Conservation (phyloP, 2,329 filamentous ascomycete species). For the Epichloe gansuensis region DNA sequence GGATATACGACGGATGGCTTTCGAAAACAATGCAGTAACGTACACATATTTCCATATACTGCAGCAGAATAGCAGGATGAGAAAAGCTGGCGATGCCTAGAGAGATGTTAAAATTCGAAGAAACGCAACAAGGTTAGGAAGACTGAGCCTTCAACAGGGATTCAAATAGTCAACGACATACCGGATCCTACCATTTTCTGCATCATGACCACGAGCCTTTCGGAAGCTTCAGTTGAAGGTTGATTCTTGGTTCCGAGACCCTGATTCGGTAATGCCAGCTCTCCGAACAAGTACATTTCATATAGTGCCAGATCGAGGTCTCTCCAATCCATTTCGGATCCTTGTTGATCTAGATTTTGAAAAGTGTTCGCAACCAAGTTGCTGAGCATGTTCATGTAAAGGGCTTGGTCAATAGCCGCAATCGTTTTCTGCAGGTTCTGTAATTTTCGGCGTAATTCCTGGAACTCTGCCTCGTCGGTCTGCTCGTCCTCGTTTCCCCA, state of each 20-base stretch:
- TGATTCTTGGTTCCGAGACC: constrained; percentile 78
- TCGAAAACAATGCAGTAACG: constrained; percentile 92
- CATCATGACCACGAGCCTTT: constrained; percentile 85
- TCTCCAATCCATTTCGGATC: constrained; percentile 75
- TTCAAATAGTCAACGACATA: constrained; percentile 28
- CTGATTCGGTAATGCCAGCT: constrained; percentile 78
- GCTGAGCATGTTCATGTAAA: constrained; percentile 82
- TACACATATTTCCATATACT: constrained; percentile 98
- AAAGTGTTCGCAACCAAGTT: constrained; percentile 83
- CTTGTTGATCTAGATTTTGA: constrained; percentile 60
- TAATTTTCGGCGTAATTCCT: constrained; percentile 80
- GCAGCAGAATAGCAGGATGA: constrained; percentile 82
- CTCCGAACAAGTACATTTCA: constrained; percentile 92
- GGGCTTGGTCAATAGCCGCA: constrained; percentile 71
- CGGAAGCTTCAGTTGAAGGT: constrained; percentile 65
- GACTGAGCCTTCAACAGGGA: not conserved
- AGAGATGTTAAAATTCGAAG: not conserved
- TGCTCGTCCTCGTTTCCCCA: constrained; percentile 94
- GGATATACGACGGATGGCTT: constrained; percentile 66
- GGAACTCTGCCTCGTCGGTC: constrained; percentile 94
- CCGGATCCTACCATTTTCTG: constrained; percentile 86
- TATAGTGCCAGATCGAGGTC: constrained; percentile 88
- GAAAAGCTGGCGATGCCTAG: constrained; percentile 70
- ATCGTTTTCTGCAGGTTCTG: constrained; percentile 88
- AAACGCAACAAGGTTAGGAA: not conserved